Conservation (phyloP, 2,329 filamentous ascomycete genomes). For the Penicillium sp. region DNA sequence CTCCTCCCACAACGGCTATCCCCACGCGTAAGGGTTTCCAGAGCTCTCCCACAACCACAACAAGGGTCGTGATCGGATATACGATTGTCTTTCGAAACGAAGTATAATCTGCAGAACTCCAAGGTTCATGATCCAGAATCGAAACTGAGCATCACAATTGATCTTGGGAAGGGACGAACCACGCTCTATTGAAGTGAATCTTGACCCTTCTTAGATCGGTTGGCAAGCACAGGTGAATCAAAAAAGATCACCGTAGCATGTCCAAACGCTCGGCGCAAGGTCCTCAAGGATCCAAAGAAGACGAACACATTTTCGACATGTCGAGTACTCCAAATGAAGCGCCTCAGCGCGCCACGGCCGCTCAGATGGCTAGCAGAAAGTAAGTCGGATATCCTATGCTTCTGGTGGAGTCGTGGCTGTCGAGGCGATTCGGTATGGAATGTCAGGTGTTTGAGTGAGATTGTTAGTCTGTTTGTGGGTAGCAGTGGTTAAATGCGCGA, state of each 20-base stretch:
- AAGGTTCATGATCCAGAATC: neutral
- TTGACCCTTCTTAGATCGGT: neutral
- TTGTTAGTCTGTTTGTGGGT: too few species aligned
- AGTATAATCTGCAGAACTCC: too few species aligned
- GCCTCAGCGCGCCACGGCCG: slow-evolving; percentile 57
- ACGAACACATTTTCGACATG: slow-evolving; percentile 39
- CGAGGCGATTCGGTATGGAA: too few species aligned
- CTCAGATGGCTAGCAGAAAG: slow-evolving; percentile 60
- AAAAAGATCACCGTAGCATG: slow-evolving; percentile 30
- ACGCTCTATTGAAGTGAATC: neutral
- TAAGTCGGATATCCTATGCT: slow-evolving; percentile 51
- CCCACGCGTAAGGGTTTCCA: neutral
- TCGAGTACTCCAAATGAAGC: slow-evolving; percentile 49
- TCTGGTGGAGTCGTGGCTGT: too few species aligned
- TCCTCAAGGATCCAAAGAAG: slow-evolving; percentile 41
- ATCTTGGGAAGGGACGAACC: slow-evolving; percentile 9
- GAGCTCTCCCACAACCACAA: neutral
- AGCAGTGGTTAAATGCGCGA: too few species aligned
- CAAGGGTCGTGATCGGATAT: neutral
- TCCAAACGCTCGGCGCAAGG: slow-evolving; percentile 45
- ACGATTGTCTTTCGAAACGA: neutral
- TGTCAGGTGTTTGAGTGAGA: too few species aligned
- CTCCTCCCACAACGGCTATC: neutral
- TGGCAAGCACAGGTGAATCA: neutral
- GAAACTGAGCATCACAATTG: neutral